Evolutionary conservation across 169 alveolate genomes (phyloP), one percentile per base, ranked within the genome.

Genomic region (Theileria parva): DNA sequence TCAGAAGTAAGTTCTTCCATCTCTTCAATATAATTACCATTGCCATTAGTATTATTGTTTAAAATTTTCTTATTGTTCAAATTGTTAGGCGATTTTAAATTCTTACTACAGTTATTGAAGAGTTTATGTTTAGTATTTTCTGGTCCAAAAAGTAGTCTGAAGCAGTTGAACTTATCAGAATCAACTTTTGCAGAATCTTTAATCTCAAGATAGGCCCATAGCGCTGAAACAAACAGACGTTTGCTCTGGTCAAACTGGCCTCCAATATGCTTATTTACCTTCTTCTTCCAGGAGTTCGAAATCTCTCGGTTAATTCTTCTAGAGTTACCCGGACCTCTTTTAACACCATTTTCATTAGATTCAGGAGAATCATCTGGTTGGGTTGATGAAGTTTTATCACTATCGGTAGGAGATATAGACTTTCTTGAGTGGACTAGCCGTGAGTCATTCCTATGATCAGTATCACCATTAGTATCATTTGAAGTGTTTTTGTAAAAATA

Each of bases 1-100:
- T 21, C n/a, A 59, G 70, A 79, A 68, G 19, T 44, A 74, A 44
- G 51, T 79, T 27, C 80, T 8, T 37, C 48, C 48, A 37, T 79
- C 51, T 70, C 71, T 25, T 13, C 75, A 44, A 67, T 59, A 21
- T 44, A 13, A 13, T 70, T 68, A 25, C 86, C 74, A 39, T 68
- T 68, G 19, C 69, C 75, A 6, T 25, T 21, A 6, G 30, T 71
- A 27, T 44, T 69, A 1, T 37, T 44, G 51, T 44, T 51, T 11
- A 74, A 2, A 59, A 25, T 48, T 19, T 8, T 48, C 37, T 4
- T 55, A 23, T 27, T 66, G 9, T 59, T 0, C n/a, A n/a, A 23
- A 13, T 13, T 50, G 8, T 37, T 37, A 8, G 48, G 4, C 8
- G 48, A 8, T 37, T 37, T 37, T 8, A 4, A 4, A 21, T 65